Conservation (phyloP, 192 early-diverging fungal species). For the Coemansia sp. region DNA sequence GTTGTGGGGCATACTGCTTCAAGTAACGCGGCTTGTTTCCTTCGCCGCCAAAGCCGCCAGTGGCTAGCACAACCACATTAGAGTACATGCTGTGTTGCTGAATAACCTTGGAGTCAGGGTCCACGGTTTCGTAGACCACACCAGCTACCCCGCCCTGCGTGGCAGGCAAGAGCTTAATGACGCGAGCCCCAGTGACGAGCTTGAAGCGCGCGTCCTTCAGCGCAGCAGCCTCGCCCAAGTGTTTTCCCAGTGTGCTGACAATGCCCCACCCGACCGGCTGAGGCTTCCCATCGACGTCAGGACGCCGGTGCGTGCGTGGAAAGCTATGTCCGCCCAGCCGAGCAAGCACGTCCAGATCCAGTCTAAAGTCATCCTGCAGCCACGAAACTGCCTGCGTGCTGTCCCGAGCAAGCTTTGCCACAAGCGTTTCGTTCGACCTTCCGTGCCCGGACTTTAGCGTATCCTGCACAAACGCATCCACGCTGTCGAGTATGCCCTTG, state of each 20-base stretch:
- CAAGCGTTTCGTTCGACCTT: slow-evolving; percentile 76
- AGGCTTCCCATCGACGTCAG: slow-evolving; percentile 62
- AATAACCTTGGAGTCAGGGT: slow-evolving; percentile 60
- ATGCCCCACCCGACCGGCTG: slow-evolving; percentile 93
- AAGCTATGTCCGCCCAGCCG: slow-evolving; percentile 93
- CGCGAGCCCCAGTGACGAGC: slow-evolving; percentile 84
- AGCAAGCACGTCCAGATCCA: slow-evolving; percentile 86
- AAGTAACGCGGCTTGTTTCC: slow-evolving; percentile 77
- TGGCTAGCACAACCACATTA: slow-evolving; percentile 87
- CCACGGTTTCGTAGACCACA: slow-evolving; percentile 70
- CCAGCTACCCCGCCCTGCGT: slow-evolving; percentile 72
- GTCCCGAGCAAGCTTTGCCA: slow-evolving; percentile 82
- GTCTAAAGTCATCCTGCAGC: slow-evolving; percentile 86
- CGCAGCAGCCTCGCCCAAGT: slow-evolving; percentile 67
- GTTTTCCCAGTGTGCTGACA: slow-evolving; percentile 87
- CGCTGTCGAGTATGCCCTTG: slow-evolving; percentile 75
- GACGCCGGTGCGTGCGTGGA: slow-evolving; percentile 87
- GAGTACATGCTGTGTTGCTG: slow-evolving; percentile 55
- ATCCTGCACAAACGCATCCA: slow-evolving; percentile 84
- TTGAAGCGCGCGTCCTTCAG: slow-evolving; percentile 67
- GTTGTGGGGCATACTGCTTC: slow-evolving; percentile 81
- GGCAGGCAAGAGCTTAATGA: slow-evolving; percentile 71
- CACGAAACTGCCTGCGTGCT: slow-evolving; percentile 90
- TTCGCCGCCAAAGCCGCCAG: slow-evolving; percentile 95
- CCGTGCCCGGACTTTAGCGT: slow-evolving; percentile 86